Conservation (phyloP, 306 rosid species). For the Vicia faba region DNA sequence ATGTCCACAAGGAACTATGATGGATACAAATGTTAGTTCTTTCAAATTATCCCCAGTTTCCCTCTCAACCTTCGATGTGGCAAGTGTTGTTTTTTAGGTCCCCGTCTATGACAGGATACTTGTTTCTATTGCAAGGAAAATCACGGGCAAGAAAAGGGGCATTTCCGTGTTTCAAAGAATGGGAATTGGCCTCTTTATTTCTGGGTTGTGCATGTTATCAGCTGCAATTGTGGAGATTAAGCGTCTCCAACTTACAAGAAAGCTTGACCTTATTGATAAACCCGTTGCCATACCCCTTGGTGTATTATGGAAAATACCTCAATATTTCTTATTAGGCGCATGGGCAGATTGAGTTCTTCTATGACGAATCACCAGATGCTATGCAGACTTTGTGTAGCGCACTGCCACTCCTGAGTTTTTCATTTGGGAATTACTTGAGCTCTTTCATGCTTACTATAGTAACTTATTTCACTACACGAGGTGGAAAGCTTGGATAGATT, state of each 20-base stretch:
- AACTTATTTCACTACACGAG: conserved; percentile 68
- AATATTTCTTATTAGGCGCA: conserved; percentile 82
- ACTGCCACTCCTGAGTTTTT: conserved; percentile 55
- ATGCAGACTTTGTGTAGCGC: conserved; percentile 84
- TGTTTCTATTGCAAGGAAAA: conserved; percentile 69
- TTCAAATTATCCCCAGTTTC: conserved; percentile 48
- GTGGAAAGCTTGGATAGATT: conserved; percentile 76
- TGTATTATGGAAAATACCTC: conserved; percentile 72
- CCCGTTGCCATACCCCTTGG: too few species aligned
- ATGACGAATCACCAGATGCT: conserved; percentile 83
- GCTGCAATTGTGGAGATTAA: too few species aligned
- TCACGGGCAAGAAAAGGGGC: conserved; percentile 75
- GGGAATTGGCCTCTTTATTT: conserved; percentile 73
- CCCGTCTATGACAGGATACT: conserved; percentile 73
- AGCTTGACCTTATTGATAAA: too few species aligned
- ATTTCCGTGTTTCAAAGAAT: conserved; percentile 73
- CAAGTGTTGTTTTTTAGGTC: conserved; percentile 81
- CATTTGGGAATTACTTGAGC: conserved; percentile 85
- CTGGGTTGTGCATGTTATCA: conserved; percentile 24
- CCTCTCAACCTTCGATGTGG: conserved; percentile 70
- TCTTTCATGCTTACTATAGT: conserved; percentile 75
- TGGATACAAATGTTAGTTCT: too few species aligned
- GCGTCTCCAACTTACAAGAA: too few species aligned
- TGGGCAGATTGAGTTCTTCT: conserved; percentile 88
- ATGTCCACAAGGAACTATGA: too few species aligned